Evolutionary conservation across 1,139 yeast species (phyloP), one percentile per base, ranked within the genome.

Genomic region (Blastobotrys apis): DNA sequence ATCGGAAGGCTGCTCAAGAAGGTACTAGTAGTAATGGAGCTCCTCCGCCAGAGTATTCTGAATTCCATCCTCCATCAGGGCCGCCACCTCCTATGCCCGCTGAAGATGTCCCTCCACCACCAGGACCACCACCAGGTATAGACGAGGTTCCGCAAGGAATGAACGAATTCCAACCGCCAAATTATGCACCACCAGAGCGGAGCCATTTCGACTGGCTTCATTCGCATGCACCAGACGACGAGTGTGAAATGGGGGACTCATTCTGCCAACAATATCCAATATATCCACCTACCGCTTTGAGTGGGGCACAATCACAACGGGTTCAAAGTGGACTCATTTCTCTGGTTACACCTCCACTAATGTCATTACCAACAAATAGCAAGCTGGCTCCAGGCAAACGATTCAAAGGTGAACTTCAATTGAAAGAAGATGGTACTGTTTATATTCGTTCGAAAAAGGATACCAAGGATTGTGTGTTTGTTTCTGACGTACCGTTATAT

Each of bases 331-430:
- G 39, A 9, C 17, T 19, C 15, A 29, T 51, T 37, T 35, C 38
- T 6, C 50, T 56, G 16, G 55, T 53, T 5, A 41, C 52, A 5
- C 56, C 58, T 9, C 58, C 58, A 21, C 20, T 43, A 33, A 33
- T 47, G 44, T 45, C 46, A 4, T 37, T 53, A 23, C 45, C 50
- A 5, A 41, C 38, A 12, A 39, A 44, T 30, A 39, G 45, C 32
- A 45, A 45, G 21, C 41, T 46, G 17, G 30, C 54, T 9, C 43
- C 51, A 8, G 36, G 46, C 6, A 41, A 45, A 26, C 46, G 59
- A 16, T 56, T 56, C 43, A 50, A 48, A 26, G 60, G 60, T 10
- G 48, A 51, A 15, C 37, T 56, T 21, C 54, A 50, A 42, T 41
- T 40, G 13, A 35, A 41, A 17, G 48, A 43, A 2, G 48, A 44